Percentiles rank a stretch among this genome's conserved stretches.
Evolutionary conservation across 176 grass and related monocot genomes (phyloP).

Genomic region (Secale cereale): DNA sequence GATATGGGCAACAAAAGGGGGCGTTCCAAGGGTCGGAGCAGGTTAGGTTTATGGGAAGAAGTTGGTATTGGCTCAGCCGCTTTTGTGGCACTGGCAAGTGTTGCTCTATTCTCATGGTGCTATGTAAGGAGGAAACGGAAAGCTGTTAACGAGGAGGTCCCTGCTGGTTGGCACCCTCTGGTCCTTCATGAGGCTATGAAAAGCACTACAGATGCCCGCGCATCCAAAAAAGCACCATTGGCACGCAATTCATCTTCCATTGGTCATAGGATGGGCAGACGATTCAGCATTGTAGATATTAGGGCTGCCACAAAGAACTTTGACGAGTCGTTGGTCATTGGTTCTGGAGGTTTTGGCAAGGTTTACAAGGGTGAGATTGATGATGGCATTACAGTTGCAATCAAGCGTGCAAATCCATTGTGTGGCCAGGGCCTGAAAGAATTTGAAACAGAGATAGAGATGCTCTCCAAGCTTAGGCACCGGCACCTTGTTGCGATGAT

Average conservation of each 20-base stretch:
- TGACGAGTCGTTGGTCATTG: slow-evolving; percentile 78
- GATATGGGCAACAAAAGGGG: slow-evolving; percentile 24
- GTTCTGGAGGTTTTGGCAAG: slow-evolving; percentile 90
- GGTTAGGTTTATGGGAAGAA: slow-evolving; percentile 50
- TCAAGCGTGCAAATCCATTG: slow-evolving; percentile 77
- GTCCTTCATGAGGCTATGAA: slow-evolving; percentile 80
- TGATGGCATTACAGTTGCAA: slow-evolving; percentile 59
- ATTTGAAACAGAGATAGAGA: slow-evolving; percentile 96
- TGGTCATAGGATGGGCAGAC: slow-evolving; percentile 60
- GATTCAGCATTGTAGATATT: slow-evolving; percentile 75
- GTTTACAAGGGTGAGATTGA: slow-evolving; percentile 81
- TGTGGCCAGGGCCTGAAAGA: slow-evolving; percentile 83
- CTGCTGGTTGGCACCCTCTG: slow-evolving; percentile 86
- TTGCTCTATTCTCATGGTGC: slow-evolving; percentile 48
- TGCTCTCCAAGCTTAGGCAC: slow-evolving; percentile 94
- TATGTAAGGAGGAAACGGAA: slow-evolving; percentile 63
- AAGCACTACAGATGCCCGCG: slow-evolving; percentile 75
- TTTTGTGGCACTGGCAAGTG: slow-evolving; percentile 39
- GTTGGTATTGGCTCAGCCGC: slow-evolving; percentile 46
- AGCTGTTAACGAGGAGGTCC: slow-evolving; percentile 46
- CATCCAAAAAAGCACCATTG: slow-evolving; percentile 41
- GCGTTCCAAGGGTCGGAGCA: slow-evolving; percentile 33
- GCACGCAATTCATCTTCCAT: slow-evolving; percentile 41
- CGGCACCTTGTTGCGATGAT: slow-evolving; percentile 96
- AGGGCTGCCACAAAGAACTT: slow-evolving; percentile 81